phyloP scores from a whole-genome alignment of 164 flowering plant genomes.

The Warburgia ugandensis region DNA sequence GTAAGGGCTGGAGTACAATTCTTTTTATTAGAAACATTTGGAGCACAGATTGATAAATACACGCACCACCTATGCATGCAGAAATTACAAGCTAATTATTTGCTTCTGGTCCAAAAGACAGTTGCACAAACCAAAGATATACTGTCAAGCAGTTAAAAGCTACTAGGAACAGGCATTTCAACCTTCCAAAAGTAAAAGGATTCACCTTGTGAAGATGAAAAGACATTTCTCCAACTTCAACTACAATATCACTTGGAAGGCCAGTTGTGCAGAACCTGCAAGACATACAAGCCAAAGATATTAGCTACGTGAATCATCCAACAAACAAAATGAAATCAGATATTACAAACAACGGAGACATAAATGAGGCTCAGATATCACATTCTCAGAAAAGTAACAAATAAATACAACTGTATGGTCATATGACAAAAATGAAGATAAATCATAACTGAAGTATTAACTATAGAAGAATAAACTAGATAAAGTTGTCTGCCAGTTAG shows the following conservation, averaged over 20 bases:
- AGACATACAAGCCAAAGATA: constrained; percentile 1
- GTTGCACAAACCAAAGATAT: not conserved
- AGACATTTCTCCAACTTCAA: constrained; percentile 93
- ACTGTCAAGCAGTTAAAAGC: not conserved
- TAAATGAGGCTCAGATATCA: not conserved
- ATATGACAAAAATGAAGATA: not conserved
- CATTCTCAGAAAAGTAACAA: not conserved
- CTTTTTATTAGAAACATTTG: not conserved
- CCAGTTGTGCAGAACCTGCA: constrained; percentile 93
- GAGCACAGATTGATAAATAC: not conserved
- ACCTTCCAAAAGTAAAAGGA: not conserved
- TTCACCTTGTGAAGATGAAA: constrained; percentile 95
- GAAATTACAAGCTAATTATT: too few relatives aligned
- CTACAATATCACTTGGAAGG: constrained; percentile 85
- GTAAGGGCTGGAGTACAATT: not conserved
- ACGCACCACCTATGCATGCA: not conserved
- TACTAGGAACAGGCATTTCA: not conserved
- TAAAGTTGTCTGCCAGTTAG: too few relatives aligned
- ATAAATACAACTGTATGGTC: not conserved
- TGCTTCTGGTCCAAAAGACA: not conserved
- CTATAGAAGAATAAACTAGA: not conserved
- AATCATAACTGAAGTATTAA: not conserved
- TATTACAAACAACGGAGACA: too few relatives aligned
- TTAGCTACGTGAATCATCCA: not conserved
- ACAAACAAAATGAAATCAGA: not conserved